Evolutionary conservation across 1,284 basidiomycete genomes (phyloP).

Genomic region (Sanguinoderma infundibulare): DNA sequence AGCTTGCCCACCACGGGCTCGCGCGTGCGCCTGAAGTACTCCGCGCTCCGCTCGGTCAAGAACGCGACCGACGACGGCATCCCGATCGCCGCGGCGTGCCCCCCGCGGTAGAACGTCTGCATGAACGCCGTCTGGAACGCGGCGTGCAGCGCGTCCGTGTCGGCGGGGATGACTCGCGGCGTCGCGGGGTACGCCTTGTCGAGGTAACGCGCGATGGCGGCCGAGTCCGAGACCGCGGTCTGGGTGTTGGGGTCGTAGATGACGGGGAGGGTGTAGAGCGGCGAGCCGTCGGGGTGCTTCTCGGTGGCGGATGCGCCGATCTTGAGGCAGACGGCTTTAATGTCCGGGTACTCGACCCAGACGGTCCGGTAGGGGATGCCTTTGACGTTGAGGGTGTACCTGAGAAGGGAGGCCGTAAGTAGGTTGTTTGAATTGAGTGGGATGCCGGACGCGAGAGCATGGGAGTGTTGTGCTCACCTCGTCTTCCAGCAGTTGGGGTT

Average conservation of each 20-base stretch:
- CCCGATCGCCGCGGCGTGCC: conserved; percentile 10
- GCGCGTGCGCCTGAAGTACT: conserved; percentile 29
- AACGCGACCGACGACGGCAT: conserved; percentile 2
- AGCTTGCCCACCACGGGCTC: conserved; percentile 23
- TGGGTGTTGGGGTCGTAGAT: conserved; percentile 33
- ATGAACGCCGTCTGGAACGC: conserved; percentile 27
- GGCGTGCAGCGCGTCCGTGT: conserved; percentile 32
- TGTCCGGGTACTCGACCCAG: conserved; percentile 39
- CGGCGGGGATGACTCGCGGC: conserved; percentile 21
- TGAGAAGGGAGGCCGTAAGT: conserved; percentile 1
- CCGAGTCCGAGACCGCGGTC: conserved; percentile 33
- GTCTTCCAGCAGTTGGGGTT: conserved; percentile 38
- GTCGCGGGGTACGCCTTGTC: conserved; percentile 35
- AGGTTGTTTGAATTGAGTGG: no score
- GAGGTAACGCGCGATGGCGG: conserved; percentile 35
- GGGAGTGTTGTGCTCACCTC: conserved; percentile 25
- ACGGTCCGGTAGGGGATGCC: conserved; percentile 33
- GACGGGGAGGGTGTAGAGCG: conserved; percentile 31
- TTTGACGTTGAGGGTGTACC: conserved; percentile 36
- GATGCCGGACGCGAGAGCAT: no score
- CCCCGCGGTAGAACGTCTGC: not conserved
- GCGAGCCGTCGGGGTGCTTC: conserved; percentile 21
- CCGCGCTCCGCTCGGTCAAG: conserved; percentile 20
- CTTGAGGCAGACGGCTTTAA: conserved; percentile 29
- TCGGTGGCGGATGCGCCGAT: conserved; percentile 27